Conservation (phyloP, 495 filamentous ascomycete species). For the Cercophora newfieldiana region DNA sequence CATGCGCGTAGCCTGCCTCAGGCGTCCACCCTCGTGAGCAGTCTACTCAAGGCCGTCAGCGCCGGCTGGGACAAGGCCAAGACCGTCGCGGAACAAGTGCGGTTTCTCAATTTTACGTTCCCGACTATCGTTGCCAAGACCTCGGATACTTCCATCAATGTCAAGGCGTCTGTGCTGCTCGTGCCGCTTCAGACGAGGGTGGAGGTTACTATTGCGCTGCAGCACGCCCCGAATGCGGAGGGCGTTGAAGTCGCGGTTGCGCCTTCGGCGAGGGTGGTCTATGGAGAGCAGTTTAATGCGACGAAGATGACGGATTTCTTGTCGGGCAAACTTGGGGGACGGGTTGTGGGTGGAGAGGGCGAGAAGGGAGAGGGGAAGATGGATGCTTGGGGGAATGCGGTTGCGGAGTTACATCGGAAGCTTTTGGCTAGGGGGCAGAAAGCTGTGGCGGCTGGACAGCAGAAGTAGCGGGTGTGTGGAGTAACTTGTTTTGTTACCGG, state of each 20-base stretch:
- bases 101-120: slow-evolving; percentile 52
- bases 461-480: background rate
- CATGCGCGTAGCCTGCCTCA: slow-evolving; percentile 56
- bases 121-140: slow-evolving; percentile 55
- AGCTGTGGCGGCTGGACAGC: slow-evolving; percentile 19
- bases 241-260: slow-evolving; percentile 49
- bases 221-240: slow-evolving; percentile 10
- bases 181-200: slow-evolving; percentile 60
- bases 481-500: background rate
- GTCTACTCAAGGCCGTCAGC: slow-evolving; percentile 56
- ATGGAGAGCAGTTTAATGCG: slow-evolving; percentile 66
- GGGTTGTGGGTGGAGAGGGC: slow-evolving; percentile 25
- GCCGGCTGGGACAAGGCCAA: slow-evolving; percentile 60
- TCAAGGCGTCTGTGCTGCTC: slow-evolving; percentile 58
- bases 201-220: slow-evolving; percentile 49
- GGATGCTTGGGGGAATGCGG: slow-evolving; percentile 54
- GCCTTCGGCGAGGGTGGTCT: slow-evolving; percentile 56
- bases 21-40: slow-evolving; percentile 49
- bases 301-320: slow-evolving; percentile 64
- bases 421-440: slow-evolving; percentile 58
- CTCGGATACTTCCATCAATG: slow-evolving; percentile 55
- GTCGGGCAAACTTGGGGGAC: slow-evolving; percentile 44
- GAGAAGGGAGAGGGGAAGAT: slow-evolving; percentile 32
- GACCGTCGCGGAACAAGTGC: slow-evolving; percentile 53
- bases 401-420: slow-evolving; percentile 56